Base-by-base conservation (phyloP, 1,284 basidiomycete species). In the Malassezia pachydermatis region DNA sequence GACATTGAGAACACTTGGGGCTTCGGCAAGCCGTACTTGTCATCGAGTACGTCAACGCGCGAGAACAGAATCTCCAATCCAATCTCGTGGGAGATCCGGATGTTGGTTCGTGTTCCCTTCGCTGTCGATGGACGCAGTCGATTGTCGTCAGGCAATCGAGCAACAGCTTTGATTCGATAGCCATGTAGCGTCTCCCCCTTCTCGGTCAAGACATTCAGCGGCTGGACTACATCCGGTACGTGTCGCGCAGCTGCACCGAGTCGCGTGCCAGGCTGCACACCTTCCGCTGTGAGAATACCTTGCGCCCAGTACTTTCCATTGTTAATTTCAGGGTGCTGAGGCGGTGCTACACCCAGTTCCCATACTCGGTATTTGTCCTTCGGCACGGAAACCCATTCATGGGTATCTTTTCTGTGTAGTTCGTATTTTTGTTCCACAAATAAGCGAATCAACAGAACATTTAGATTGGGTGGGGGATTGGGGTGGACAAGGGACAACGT, bases 1-100 rank as follows among this genome's bases (percentile, higher is more conserved):
- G 60, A 48, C 63, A 70, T 66, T 23, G 65, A 66, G 36, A 71
- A 71, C 17, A 71, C 67, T 41, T 71, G 67, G 25, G 70, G 54
- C 50, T 67, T 68, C 29, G 65, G 63, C 38, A 63, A 60, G 14
- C 67, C 67, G 20, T 44, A 62, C 5, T 66, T 51, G 6, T 50
- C 53, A 25, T 70, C 67, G 22, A 71, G 34, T 5, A 67, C 62
- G 33, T 61, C 55, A 17, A 51, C 43, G 41, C 67, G 62, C 13
- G 65, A 69, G 53, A 71, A 71, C 46, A 66, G 62, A 29, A 70
- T 45, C 37, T 71, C 68, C 32, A 60, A 54, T 11, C 63, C 65
- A 45, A 70, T 49, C 29, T 70, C 67, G 47, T 71, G 68, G 30
- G 58, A 60, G 24, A 70, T 58, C 17, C 65, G 62, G 24, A 71